Evolutionary conservation across 805 yeast genomes (phyloP), one percentile per base, ranked within the genome.

Genomic region (Lipomyces japonicus): DNA sequence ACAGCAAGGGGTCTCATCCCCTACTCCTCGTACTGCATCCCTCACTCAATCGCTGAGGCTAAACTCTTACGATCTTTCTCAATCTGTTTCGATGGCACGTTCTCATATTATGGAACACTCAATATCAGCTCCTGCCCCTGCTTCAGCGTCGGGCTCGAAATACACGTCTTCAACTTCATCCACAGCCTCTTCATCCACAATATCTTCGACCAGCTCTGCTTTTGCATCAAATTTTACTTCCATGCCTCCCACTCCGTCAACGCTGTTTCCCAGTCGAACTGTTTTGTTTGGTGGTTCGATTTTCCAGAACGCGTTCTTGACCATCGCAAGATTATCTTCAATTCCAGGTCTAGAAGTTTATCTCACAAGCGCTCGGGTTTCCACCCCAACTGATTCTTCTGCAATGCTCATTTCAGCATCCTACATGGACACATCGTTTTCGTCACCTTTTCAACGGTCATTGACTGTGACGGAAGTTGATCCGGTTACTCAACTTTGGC

Each of bases 401-500:
- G 41, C 58, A 3, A 42, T 46, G 53, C 39, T 38, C n/a, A 43
- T 53, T 12, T 44, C 54, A 2, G 57, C 54, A 32, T 46, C 58
- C 34, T 81, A 93, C 64, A 66, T 74, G 22, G 72, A 71, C 25
- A 80, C 84, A 0, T 89, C 83, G 18, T 74, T 88, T 75, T 76
- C 75, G 32, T 84, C 89, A 35, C 84, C 80, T 65, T 63, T 36
- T 62, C 70, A 65, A 48, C 53, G 73, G 82, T 39, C 95, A 91
- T 3, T 85, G 85, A 3, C 80, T 77, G 56, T 75, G 78, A 53
- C 77, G 78, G 57, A 84, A 6, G 53, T 86, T 63, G 99, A 93
- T 65, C 97, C 97, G 2, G 97, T 86, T 2, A 88, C 96, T 1
- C 90, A 88, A 55, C 65, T 93, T 38, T 86, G 96, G 80, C 82